These are phyloP conservation scores for Tieghemiomyces parasiticus DNA, from an alignment of 192 early-diverging fungal genomes.

Conservation along the genomic window DNA sequence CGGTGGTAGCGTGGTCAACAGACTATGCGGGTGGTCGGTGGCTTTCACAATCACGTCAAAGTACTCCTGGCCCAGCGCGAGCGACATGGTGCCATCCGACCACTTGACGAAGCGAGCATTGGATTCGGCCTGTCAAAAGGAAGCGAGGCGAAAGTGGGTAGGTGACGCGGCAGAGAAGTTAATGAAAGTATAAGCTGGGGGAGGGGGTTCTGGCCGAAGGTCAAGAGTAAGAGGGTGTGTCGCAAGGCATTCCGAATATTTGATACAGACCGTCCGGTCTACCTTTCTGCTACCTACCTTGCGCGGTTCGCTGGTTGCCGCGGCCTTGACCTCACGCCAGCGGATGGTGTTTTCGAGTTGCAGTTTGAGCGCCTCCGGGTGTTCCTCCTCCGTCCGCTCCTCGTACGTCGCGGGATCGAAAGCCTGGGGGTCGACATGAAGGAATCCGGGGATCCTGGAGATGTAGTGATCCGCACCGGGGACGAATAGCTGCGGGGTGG, in stretches of 20 bases:
- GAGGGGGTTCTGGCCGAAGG: neutral
- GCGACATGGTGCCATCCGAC: constrained; percentile 57
- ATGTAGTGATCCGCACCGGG: constrained; percentile 16
- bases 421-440: constrained; percentile 43
- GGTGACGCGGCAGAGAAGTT: neutral
- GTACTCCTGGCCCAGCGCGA: constrained; percentile 56
- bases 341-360: constrained; percentile 58
- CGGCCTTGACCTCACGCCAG: constrained; percentile 42
- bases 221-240: neutral
- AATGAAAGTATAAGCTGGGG: neutral
- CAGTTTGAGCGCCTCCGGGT: constrained; percentile 22
- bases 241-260: neutral
- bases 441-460: constrained; percentile 47
- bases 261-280: no score
- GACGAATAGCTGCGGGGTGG: neutral
- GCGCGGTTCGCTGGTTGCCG: constrained; percentile 12
- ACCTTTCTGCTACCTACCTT: neutral
- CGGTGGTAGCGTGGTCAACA: neutral
- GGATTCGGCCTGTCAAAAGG: constrained; percentile 40
- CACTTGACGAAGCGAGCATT: constrained; percentile 63
- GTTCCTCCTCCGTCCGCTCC: constrained; percentile 26
- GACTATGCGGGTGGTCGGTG: neutral
- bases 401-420: constrained; percentile 42
- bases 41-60: constrained; percentile 45
- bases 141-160: neutral